These are phyloP conservation scores for Russula earlei DNA, from an alignment of 768 basidiomycete species.

Conservation along the genomic window DNA sequence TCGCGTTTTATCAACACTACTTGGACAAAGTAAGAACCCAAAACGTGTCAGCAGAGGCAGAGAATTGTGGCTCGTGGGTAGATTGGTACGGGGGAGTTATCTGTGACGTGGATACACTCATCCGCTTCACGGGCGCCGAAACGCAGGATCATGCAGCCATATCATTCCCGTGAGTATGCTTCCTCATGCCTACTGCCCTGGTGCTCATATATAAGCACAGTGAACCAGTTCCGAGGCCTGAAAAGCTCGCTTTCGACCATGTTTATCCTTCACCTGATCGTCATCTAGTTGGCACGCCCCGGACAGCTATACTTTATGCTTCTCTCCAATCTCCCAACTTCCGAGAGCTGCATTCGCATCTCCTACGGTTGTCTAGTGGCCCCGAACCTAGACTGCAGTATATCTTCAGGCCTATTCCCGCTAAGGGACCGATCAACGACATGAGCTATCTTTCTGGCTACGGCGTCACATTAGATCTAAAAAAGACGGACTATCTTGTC, in stretches of 20 bases:
- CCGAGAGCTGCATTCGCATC: conserved; percentile 55
- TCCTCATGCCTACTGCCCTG: neutral
- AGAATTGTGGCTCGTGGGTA: conserved; percentile 62
- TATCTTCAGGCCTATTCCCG: conserved; percentile 61
- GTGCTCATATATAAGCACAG: conserved; percentile 7
- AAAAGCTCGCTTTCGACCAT: conserved; percentile 70
- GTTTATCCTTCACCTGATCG: conserved; percentile 43
- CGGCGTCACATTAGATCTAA: conserved; percentile 85
- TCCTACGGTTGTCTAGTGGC: conserved; percentile 41
- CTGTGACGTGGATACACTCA: conserved; percentile 56
- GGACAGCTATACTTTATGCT: conserved; percentile 73
- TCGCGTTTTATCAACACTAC: conserved; percentile 78
- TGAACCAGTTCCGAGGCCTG: conserved; percentile 34
- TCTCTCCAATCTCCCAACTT: conserved; percentile 58
- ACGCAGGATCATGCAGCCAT: conserved; percentile 34
- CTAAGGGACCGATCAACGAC: conserved; percentile 22
- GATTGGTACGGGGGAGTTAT: conserved; percentile 74
- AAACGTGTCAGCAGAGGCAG: conserved; percentile 23
- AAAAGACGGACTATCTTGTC: conserved; percentile 95
- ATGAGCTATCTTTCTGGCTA: conserved; percentile 68
- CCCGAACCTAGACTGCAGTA: conserved; percentile 52
- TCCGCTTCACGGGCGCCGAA: conserved; percentile 42
- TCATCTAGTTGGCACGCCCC: conserved; percentile 39
- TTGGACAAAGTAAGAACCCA: conserved; percentile 25
- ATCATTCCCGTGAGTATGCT: conserved; percentile 25